Percentiles rank a stretch among this genome's conserved stretches.
Evolutionary conservation across 768 basidiomycete genomes (phyloP).

Genomic region (Thelephora ganbajun): DNA sequence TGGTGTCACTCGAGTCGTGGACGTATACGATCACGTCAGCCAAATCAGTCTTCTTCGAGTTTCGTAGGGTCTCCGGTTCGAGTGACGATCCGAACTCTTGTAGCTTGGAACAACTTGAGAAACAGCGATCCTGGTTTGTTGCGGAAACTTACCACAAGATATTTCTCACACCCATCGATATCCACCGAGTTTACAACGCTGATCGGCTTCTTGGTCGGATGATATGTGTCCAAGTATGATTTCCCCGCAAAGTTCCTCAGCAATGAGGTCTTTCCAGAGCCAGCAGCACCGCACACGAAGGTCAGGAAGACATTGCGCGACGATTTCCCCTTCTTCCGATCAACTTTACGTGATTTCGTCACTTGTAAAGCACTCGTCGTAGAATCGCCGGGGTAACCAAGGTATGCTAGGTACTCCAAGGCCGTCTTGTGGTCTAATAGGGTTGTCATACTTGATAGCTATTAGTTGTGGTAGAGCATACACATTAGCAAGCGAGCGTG

Average conservation of each 20-base stretch:
- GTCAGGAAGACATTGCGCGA: constrained; percentile 86
- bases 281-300: constrained; percentile 91
- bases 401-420: constrained; percentile 86
- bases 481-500: constrained; percentile 5
- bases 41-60: constrained; percentile 79
- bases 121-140: not conserved
- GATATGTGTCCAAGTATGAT: constrained; percentile 57
- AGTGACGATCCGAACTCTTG: constrained; percentile 97
- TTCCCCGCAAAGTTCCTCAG: constrained; percentile 80
- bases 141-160: constrained; percentile 67
- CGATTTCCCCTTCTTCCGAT: constrained; percentile 78
- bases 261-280: constrained; percentile 87
- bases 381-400: constrained; percentile 74
- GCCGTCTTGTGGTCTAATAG: constrained; percentile 88
- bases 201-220: constrained; percentile 81
- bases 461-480: not conserved
- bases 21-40: constrained; percentile 94
- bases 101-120: constrained; percentile 34
- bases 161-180: constrained; percentile 89
- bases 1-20: constrained; percentile 95
- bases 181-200: constrained; percentile 94
- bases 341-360: constrained; percentile 71
- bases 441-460: constrained; percentile 74
- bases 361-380: constrained; percentile 78
- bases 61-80: constrained; percentile 81